Evolutionary conservation across 2,329 filamentous ascomycete species (phyloP).

Genomic region (Septoria linicola): DNA sequence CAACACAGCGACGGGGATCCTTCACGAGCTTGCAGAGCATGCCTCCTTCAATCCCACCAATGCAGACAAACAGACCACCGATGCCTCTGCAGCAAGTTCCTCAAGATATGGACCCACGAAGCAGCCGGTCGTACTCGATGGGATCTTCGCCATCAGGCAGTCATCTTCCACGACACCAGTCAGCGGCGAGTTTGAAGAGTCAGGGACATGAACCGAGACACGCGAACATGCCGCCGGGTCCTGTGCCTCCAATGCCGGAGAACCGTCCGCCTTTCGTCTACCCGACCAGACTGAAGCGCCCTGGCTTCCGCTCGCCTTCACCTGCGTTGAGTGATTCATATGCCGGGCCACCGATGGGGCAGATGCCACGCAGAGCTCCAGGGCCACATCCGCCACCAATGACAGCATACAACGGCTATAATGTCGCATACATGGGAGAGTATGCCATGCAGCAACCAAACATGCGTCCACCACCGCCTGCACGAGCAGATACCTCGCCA

Average conservation of each 20-base stretch:
- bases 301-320: slow-evolving; percentile 45
- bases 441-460: slow-evolving; percentile 27
- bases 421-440: slow-evolving; percentile 29
- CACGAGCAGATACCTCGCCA: slow-evolving; percentile 30
- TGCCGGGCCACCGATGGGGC: slow-evolving; percentile 32
- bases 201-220: slow-evolving; percentile 39
- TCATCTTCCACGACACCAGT: slow-evolving; percentile 44
- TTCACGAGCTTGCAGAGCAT: slow-evolving; percentile 45
- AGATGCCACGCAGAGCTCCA: slow-evolving; percentile 25
- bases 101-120: slow-evolving; percentile 31
- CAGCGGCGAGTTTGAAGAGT: slow-evolving; percentile 47
- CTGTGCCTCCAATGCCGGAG: slow-evolving; percentile 36
- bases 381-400: slow-evolving; percentile 27
- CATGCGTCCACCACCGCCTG: slow-evolving; percentile 31
- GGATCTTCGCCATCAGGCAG: slow-evolving; percentile 39
- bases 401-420: slow-evolving; percentile 35
- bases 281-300: slow-evolving; percentile 44
- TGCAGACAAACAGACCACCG: slow-evolving; percentile 24
- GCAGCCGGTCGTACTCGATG: slow-evolving; percentile 47
- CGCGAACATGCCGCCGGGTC: slow-evolving; percentile 33
- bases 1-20: slow-evolving; percentile 40
- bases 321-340: slow-evolving; percentile 46
- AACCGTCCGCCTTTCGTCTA: slow-evolving; percentile 44
- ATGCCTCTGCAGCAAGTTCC: slow-evolving; percentile 26
- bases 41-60: slow-evolving; percentile 41